phyloP scores from a whole-genome alignment of 2,329 filamentous ascomycete genomes.

The Sporothrix humicola region DNA sequence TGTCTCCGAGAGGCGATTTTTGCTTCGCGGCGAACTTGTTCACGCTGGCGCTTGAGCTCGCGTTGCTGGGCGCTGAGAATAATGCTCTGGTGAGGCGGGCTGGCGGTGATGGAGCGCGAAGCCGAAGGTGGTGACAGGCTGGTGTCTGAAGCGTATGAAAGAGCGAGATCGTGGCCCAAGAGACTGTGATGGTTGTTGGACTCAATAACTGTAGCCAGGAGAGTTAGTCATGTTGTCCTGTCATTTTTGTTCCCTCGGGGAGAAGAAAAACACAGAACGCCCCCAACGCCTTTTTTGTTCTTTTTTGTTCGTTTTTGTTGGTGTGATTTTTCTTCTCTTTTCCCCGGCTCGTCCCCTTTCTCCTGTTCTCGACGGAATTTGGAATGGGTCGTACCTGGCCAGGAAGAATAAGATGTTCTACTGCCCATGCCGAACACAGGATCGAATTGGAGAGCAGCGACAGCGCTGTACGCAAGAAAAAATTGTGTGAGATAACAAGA shows the following conservation, averaged over 20 bases:
- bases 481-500: slow-evolving; percentile 29
- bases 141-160: slow-evolving; percentile 57
- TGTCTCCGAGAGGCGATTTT: slow-evolving; percentile 58
- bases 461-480: slow-evolving; percentile 34
- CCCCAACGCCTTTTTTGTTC: not conserved
- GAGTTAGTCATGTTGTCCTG: slow-evolving; percentile 38
- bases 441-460: slow-evolving; percentile 38
- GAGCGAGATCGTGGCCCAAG: slow-evolving; percentile 52
- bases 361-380: slow-evolving; percentile 12
- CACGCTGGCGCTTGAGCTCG: slow-evolving; percentile 65
- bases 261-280: slow-evolving; percentile 21
- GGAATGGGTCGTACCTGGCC: slow-evolving; percentile 37
- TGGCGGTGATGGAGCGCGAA: slow-evolving; percentile 61
- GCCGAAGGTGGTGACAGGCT: slow-evolving; percentile 58
- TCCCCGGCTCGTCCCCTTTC: slow-evolving; percentile 15
- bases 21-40: slow-evolving; percentile 63
- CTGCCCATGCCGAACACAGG: slow-evolving; percentile 38
- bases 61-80: slow-evolving; percentile 64
- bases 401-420: slow-evolving; percentile 36
- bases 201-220: slow-evolving; percentile 42
- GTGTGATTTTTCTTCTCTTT: not conserved
- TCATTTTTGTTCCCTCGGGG: not conserved
- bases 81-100: slow-evolving; percentile 56
- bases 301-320: not conserved
- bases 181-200: slow-evolving; percentile 45